Evolutionary conservation across 2,329 filamentous ascomycete species (phyloP).

Genomic region (Anthostomella pinea): DNA sequence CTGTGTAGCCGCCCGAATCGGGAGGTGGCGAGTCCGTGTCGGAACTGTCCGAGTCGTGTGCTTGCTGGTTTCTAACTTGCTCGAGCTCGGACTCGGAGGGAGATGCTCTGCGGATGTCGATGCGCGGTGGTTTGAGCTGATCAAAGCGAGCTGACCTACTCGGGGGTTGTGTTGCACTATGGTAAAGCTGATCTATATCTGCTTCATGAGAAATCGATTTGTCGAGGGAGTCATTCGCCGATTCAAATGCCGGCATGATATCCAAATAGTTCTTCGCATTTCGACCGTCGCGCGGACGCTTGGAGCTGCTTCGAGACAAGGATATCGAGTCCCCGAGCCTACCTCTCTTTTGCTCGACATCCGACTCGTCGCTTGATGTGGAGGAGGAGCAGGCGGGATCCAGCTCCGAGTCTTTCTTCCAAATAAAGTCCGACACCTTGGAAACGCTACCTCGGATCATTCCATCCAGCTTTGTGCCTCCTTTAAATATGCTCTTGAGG

Average conservation of each 20-base stretch:
- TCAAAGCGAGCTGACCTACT: conserved; percentile 47
- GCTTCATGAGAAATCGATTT: conserved; percentile 19
- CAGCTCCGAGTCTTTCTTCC: conserved; percentile 48
- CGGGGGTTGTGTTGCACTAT: conserved; percentile 29
- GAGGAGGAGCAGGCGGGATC: conserved; percentile 34
- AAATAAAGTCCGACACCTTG: conserved; percentile 55
- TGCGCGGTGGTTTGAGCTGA: conserved; percentile 46
- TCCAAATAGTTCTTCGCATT: conserved; percentile 48
- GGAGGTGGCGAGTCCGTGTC: conserved; percentile 37
- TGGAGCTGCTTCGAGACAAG: conserved; percentile 35
- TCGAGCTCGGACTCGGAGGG: conserved; percentile 33
- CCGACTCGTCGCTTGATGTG: conserved; percentile 49
- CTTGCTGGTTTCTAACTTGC: conserved; percentile 13
- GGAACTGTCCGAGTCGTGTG: conserved; percentile 35
- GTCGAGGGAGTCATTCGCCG: conserved; percentile 28
- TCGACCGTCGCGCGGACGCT: conserved; percentile 30
- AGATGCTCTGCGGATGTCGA: conserved; percentile 45
- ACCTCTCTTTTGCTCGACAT: conserved; percentile 41
- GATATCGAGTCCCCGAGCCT: conserved; percentile 36
- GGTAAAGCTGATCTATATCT: conserved; percentile 11
- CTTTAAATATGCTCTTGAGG: conserved; percentile 75
- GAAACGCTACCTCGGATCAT: conserved; percentile 61
- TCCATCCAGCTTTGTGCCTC: conserved; percentile 64
- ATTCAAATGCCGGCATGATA: conserved; percentile 49
- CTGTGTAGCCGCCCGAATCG: conserved; percentile 24